Conservation (phyloP, 257 asterid genomes). For the Rhazya stricta region DNA sequence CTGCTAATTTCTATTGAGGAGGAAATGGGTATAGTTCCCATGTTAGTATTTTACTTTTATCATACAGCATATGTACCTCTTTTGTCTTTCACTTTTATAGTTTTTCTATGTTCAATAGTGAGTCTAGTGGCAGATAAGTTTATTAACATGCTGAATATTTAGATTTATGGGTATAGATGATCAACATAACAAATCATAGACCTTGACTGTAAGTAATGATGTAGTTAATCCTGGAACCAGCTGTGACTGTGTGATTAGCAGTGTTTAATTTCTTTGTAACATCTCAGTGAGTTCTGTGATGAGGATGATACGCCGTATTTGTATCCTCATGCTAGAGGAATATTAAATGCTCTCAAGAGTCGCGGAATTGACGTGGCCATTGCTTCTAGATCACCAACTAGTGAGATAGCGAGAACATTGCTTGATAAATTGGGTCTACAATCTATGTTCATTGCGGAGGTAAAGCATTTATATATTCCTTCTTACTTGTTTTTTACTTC, state of each 20-base stretch:
- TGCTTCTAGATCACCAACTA: conserved; percentile 35
- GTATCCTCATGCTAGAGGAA: conserved; percentile 32
- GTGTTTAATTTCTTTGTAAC: neutral
- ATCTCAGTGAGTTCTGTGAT: conserved; percentile 22
- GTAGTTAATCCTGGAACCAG: neutral
- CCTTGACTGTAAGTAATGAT: neutral
- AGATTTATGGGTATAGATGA: neutral
- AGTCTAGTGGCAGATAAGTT: neutral
- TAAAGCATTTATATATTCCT: neutral
- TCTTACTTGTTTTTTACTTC: neutral
- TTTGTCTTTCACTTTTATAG: no score
- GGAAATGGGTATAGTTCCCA: neutral
- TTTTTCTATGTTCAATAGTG: neutral
- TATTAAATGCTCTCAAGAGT: conserved; percentile 25
- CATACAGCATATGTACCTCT: neutral
- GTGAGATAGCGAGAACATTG: conserved; percentile 24
- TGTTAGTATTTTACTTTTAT: neutral
- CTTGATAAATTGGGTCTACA: conserved; percentile 23
- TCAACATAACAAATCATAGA: neutral
- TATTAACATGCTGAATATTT: neutral
- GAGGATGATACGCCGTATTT: conserved; percentile 19
- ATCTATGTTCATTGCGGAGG: conserved; percentile 31
- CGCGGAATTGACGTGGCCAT: conserved; percentile 26
- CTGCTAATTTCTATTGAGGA: neutral
- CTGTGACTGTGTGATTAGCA: neutral